A percentile compares a stretch with the other conserved stretches of the same genome.
Conservation (phyloP, 805 yeast species). For the Barnettozyma salicaria region DNA sequence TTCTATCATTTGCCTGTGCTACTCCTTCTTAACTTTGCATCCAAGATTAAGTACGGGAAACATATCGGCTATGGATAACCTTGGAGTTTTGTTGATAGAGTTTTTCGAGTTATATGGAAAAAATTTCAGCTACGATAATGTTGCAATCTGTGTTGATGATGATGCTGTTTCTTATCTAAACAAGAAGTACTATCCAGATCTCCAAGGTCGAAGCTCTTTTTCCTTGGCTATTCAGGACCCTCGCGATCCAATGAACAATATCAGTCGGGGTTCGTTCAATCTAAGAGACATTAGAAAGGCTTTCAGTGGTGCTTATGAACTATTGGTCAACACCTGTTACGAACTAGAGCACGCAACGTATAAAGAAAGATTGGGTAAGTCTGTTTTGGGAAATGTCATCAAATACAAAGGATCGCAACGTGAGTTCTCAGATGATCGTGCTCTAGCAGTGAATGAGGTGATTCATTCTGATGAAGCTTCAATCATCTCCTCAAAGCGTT, state of each 20-base stretch:
- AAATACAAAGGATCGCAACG: slow-evolving; percentile 68
- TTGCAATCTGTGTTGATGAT: slow-evolving; percentile 56
- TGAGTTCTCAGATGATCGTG: slow-evolving; percentile 73
- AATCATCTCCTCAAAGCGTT: slow-evolving; percentile 11
- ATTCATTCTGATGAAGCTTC: slow-evolving; percentile 28
- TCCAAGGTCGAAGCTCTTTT: slow-evolving; percentile 50
- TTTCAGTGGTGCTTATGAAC: slow-evolving; percentile 81
- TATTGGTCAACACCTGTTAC: slow-evolving; percentile 69
- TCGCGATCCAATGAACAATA: slow-evolving; percentile 73
- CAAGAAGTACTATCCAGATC: slow-evolving; percentile 47
- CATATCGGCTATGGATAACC: slow-evolving; percentile 62
- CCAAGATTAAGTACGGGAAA: slow-evolving; percentile 66
- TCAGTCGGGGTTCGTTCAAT: slow-evolving; percentile 80
- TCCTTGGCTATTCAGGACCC: slow-evolving; percentile 84
- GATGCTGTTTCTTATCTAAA: slow-evolving; percentile 55
- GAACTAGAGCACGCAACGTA: slow-evolving; percentile 61
- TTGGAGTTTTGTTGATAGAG: slow-evolving; percentile 83
- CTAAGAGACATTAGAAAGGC: slow-evolving; percentile 75
- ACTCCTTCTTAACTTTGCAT: slow-evolving; percentile 71
- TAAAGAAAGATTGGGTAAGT: slow-evolving; percentile 60
- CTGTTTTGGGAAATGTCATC: slow-evolving; percentile 75
- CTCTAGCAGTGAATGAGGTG: slow-evolving; percentile 57
- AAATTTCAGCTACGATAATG: slow-evolving; percentile 77
- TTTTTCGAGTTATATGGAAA: slow-evolving; percentile 90
- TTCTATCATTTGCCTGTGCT: slow-evolving; percentile 82